Base-by-base conservation (phyloP, 2,329 filamentous ascomycete species). In the Chaetomium olivaceum region DNA sequence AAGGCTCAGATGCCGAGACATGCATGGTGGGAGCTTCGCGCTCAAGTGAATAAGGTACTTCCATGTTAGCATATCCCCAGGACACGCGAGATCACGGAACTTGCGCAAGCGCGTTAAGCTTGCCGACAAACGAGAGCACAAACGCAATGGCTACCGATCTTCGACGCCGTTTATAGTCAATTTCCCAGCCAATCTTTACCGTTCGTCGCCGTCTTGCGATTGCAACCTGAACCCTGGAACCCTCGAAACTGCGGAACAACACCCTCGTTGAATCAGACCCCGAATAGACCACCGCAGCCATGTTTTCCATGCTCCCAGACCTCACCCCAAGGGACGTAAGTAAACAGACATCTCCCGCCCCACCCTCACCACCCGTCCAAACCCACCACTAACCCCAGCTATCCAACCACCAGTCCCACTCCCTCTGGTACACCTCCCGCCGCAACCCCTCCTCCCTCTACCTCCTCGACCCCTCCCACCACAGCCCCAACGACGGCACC, bases 351-450 rank as follows among this genome's bases (percentile, higher is more conserved):
- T 31, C n/a, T 23, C 51, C 48, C n/a, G 25, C 29, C 5, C 60
- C 56, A 27, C 57, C 33, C 4, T 11, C 39, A 23, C 11, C 39
- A 23, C 11, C 56, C 5, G 14, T 5, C 58, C 61, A 23, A 62
- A 55, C 8, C 58, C 61, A 21, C 50, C 9, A 65, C 62, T 63
- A 62, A 68, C 39, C n/a, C 25, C 23, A 56, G 16, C n/a, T n/a
- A n/a, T n/a, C 11, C 36, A 58, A 29, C 55, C 9, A 39, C 46
- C 71, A 92, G 90, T 88, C 89, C 43, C 88, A 92, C 76, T 85
- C 87, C 61, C 83, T 92, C 66, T 92, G 90, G 90, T 91, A 91
- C 76, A 86, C 85, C 39, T 87, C 89, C 14, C 84, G 88, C 6
- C 84, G 87, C 59, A 81, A 80, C 73, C 84, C 83, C 21, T 62